A percentile compares a stretch with the other conserved stretches of the same genome.
Conservation (phyloP, 2,329 filamentous ascomycete genomes). For the Colletotrichum sublineola region DNA sequence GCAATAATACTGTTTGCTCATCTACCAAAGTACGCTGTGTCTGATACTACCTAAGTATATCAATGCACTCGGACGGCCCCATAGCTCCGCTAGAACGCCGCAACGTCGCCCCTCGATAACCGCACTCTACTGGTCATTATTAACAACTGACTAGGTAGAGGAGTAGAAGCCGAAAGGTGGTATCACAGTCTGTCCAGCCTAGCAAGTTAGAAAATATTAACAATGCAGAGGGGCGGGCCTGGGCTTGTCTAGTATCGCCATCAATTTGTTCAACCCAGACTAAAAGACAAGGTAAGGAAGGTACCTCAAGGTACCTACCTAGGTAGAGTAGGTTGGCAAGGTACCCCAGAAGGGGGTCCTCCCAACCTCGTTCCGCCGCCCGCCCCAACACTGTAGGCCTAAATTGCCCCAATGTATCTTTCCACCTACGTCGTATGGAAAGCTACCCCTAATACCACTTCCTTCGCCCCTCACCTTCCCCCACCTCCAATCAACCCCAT, state of each 20-base stretch:
- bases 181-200: too few species aligned
- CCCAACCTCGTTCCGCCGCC: not conserved
- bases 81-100: not conserved
- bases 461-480: not conserved
- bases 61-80: not conserved
- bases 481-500: not conserved
- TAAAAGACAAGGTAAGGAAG: not conserved
- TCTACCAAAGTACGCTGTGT: not conserved
- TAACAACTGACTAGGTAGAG: not conserved
- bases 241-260: not conserved
- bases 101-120: not conserved
- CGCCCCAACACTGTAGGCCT: not conserved
- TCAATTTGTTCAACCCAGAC: not conserved
- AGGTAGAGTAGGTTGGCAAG: not conserved
- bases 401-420: slow-evolving; percentile 3
- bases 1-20: not conserved
- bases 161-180: not conserved
- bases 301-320: not conserved
- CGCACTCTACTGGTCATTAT: not conserved
- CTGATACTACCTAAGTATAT: not conserved
- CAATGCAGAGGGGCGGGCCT: not conserved
- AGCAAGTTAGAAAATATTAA: not conserved
- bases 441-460: not conserved
- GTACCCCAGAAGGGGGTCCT: not conserved
- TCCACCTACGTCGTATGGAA: not conserved